phyloP scores from a whole-genome alignment of 352 stramenopile genomes.

The Globisporangium nunn region DNA sequence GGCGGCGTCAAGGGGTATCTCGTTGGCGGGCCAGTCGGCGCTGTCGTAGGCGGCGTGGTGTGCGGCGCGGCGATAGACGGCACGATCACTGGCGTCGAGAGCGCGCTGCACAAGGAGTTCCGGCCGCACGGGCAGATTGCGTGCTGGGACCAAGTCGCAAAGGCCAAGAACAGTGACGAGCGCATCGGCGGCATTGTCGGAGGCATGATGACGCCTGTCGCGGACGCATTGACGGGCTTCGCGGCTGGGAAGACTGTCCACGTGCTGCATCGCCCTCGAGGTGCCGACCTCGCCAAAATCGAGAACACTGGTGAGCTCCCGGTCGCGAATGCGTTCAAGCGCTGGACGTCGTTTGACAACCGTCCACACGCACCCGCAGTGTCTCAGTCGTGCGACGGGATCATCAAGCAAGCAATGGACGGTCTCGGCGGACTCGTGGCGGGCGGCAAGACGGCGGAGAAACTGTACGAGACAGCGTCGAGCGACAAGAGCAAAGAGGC shows the following conservation, averaged over 20 bases:
- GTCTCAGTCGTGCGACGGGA: neutral
- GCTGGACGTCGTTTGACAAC: slow-evolving; percentile 1
- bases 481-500: neutral
- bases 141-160: slow-evolving; percentile 5
- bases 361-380: neutral
- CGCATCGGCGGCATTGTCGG: slow-evolving; percentile 7
- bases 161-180: slow-evolving; percentile 1
- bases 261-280: neutral
- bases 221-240: slow-evolving; percentile 2
- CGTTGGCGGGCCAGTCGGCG: slow-evolving; percentile 4
- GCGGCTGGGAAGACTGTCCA: slow-evolving; percentile 2
- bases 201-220: slow-evolving; percentile 1
- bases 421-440: slow-evolving; percentile 1
- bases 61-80: slow-evolving; percentile 10
- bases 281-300: neutral
- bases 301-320: neutral
- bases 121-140: slow-evolving; percentile 7
- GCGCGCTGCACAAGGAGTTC: slow-evolving; percentile 8
- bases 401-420: neutral
- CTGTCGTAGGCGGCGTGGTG: slow-evolving; percentile 5
- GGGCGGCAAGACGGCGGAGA: slow-evolving; percentile 1
- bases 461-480: neutral
- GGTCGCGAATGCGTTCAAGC: slow-evolving; percentile 5
- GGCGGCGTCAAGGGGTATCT: slow-evolving; percentile 8
- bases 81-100: slow-evolving; percentile 11